Evolutionary conservation across 306 rosid genomes (phyloP).

Genomic region (Acmispon strigosus): DNA sequence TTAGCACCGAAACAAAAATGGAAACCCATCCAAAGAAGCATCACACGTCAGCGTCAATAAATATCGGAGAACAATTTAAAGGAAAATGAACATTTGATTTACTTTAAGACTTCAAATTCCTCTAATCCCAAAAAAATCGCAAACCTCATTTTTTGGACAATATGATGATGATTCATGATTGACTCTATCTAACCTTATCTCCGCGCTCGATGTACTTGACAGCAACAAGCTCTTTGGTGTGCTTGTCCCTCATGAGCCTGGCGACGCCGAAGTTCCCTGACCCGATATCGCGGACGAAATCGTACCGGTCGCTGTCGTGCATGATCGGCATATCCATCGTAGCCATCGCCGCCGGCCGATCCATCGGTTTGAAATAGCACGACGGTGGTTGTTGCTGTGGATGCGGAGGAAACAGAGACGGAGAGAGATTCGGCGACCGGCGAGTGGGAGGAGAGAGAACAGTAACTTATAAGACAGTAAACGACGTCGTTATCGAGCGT

Average conservation of each 20-base stretch:
- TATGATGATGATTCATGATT: not conserved
- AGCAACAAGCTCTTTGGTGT: slow-evolving; percentile 78
- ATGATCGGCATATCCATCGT: slow-evolving; percentile 74
- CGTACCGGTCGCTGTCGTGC: slow-evolving; percentile 92
- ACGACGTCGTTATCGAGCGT: slow-evolving; percentile 23
- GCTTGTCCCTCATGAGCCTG: slow-evolving; percentile 83
- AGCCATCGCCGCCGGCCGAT: slow-evolving; percentile 42
- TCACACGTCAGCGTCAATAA: not conserved
- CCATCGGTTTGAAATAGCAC: slow-evolving; percentile 25
- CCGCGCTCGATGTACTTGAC: slow-evolving; percentile 93
- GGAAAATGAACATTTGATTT: not conserved
- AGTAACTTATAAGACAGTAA: not conserved
- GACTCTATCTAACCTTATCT: slow-evolving; percentile 46
- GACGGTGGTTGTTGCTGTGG: not conserved
- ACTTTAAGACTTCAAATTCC: not conserved
- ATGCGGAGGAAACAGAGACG: not conserved
- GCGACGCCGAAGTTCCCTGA: slow-evolving; percentile 92
- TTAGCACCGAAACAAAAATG: slow-evolving; percentile 1
- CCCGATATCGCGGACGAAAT: slow-evolving; percentile 76
- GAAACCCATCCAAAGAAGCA: not conserved
- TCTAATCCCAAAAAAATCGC: not conserved
- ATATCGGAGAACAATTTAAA: not conserved
- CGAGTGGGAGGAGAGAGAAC: not conserved
- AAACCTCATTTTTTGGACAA: not conserved
- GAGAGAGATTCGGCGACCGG: not conserved